Evolutionary conservation across 768 basidiomycete genomes (phyloP).

Genomic region (Neoboletus subvelutipes): DNA sequence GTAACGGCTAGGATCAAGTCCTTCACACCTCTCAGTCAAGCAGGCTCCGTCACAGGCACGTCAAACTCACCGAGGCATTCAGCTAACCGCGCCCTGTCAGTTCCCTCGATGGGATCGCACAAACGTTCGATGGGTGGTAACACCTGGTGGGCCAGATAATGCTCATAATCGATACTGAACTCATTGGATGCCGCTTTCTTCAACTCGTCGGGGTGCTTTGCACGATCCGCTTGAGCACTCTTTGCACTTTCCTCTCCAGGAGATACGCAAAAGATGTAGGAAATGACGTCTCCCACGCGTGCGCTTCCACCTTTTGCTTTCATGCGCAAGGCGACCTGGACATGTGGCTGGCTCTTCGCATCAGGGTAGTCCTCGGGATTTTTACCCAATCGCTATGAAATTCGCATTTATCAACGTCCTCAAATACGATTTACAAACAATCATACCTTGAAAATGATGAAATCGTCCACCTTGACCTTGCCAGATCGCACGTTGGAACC

Average conservation of each 20-base stretch:
- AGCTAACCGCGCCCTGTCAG: conserved; percentile 86
- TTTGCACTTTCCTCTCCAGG: conserved; percentile 72
- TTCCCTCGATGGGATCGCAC: conserved; percentile 96
- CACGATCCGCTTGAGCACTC: conserved; percentile 82
- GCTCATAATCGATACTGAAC: conserved; percentile 83
- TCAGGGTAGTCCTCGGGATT: conserved; percentile 97
- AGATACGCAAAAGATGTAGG: conserved; percentile 88
- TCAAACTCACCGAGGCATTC: conserved; percentile 81
- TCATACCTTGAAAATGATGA: conserved; percentile 88
- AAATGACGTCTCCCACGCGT: conserved; percentile 88
- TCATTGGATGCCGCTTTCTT: conserved; percentile 58
- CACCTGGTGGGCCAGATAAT: conserved; percentile 89
- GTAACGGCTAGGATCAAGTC: conserved; percentile 61
- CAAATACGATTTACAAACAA: not conserved
- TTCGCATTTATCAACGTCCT: not conserved
- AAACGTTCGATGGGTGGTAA: conserved; percentile 93
- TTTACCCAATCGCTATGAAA: conserved; percentile 82
- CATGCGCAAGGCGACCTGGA: conserved; percentile 91
- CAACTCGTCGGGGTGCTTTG: conserved; percentile 92
- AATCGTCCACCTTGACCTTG: conserved; percentile 84
- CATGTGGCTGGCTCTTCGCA: conserved; percentile 92
- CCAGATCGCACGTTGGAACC: conserved; percentile 79
- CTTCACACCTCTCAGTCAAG: conserved; percentile 31
- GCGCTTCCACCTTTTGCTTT: conserved; percentile 81
- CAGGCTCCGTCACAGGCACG: not conserved